Base-by-base conservation (phyloP, 2,329 filamentous ascomycete genomes). In the Trichoderma sp. region DNA sequence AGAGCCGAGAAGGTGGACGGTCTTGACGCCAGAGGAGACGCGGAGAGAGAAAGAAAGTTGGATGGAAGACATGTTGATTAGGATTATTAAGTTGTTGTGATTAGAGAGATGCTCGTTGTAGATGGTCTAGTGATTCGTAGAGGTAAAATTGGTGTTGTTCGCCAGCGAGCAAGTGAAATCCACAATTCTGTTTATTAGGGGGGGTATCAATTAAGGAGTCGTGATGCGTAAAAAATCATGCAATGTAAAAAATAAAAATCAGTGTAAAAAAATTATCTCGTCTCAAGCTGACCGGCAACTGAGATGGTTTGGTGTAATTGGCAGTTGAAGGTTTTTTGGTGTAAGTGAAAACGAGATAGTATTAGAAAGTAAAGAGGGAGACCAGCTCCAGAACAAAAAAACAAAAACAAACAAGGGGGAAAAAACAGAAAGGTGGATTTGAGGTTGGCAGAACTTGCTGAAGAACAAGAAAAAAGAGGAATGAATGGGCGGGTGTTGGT, bases 11-110 rank as follows among this genome's bases (percentile, higher is more conserved):
- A 99, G 87, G 81, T 98, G 95, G 79, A 97, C 95, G 78, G 94
- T 95, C 89, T 97, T 97, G 87, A 96, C 93, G 84, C 94, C 93
- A 79, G 93, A 90, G 79, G 94, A 97, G 81, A 96, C 96, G 85
- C 94, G 93, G 81, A 98, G 92, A 81, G 91, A 91, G 85, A 98
- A 98, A 79, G 94, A 95, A 75, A 97, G 90, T 84, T 97, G 95
- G 83, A 96, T 90, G 80, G 93, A 86, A 82, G 94, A 90, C 93
- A 97, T 97, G 84, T 79, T 90, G 81, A 78, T 61, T 69, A 61
- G 21, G 39, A 54, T 72, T 63, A 71, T 69, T 72, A 70, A 73
- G 28, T 70, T 72, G 59, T 52, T 69, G 75, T 73, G 55, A 69
- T 66, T 72, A 73, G 72, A 76, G 69, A 72, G 64, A 71, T 73